phyloP scores from a whole-genome alignment of 306 rosid genomes.

The Corylus heterophylla region DNA sequence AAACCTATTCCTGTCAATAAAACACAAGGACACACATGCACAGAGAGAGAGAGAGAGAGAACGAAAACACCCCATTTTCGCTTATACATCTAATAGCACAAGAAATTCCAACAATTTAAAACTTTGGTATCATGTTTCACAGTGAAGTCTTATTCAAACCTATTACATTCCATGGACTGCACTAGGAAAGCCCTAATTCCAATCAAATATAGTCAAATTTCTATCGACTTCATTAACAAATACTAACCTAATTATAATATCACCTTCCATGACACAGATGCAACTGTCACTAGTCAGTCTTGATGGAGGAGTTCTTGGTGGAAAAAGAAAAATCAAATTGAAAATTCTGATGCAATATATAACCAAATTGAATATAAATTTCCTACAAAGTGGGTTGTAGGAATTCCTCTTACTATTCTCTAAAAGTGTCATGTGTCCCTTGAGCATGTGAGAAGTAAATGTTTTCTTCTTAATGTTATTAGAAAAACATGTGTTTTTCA shows the following conservation, averaged over 20 bases:
- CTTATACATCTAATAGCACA: background rate
- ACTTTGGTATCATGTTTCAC: background rate
- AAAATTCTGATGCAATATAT: background rate
- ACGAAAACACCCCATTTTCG: background rate
- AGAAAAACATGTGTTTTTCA: too few relatives aligned
- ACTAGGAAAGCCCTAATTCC: background rate
- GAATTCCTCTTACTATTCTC: too few relatives aligned
- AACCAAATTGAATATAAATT: background rate
- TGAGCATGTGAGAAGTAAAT: too few relatives aligned
- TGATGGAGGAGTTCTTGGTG: background rate
- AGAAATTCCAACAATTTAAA: background rate
- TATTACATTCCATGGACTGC: background rate
- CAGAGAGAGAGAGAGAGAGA: background rate
- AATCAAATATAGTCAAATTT: background rate
- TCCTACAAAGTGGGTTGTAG: too few relatives aligned
- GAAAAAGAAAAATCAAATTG: background rate
- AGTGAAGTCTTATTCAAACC: background rate
- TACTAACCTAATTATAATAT: background rate
- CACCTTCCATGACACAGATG: background rate
- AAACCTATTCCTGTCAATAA: slow-evolving; percentile 10
- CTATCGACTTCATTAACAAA: background rate
- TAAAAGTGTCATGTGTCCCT: too few relatives aligned
- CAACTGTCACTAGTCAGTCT: background rate
- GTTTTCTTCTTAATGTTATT: too few relatives aligned
- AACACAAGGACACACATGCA: background rate